Conservation (phyloP, 1,284 basidiomycete species). For the Apiotrichum sp. region DNA sequence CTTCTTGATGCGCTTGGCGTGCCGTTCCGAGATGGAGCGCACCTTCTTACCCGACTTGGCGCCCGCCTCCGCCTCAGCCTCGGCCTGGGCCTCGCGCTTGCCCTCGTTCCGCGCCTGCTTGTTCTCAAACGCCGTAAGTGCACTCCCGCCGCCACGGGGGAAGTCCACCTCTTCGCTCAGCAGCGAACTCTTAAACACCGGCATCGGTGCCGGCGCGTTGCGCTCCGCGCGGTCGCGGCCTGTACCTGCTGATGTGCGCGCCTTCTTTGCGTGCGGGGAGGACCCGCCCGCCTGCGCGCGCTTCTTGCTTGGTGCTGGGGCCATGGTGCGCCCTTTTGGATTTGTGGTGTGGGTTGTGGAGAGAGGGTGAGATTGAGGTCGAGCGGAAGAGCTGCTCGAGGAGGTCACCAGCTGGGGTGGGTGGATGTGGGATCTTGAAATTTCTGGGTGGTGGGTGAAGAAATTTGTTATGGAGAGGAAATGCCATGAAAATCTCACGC, state of each 20-base stretch:
- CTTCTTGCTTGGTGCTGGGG: slow-evolving; percentile 17
- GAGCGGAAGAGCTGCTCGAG: not conserved
- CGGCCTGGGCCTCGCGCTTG: slow-evolving; percentile 71
- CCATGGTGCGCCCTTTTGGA: slow-evolving; percentile 11
- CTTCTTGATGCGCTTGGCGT: slow-evolving; percentile 48
- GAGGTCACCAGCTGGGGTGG: too few species aligned
- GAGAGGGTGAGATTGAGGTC: not conserved
- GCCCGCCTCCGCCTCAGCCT: slow-evolving; percentile 39
- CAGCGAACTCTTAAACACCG: slow-evolving; percentile 47
- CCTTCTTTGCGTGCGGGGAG: slow-evolving; percentile 14
- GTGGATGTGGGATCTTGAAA: too few species aligned
- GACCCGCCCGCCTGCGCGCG: slow-evolving; percentile 10
- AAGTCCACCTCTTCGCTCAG: slow-evolving; percentile 80
- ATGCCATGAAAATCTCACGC: too few species aligned
- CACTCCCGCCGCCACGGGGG: slow-evolving; percentile 71
- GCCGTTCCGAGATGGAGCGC: slow-evolving; percentile 30
- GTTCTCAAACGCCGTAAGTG: slow-evolving; percentile 83
- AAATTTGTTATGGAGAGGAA: too few species aligned
- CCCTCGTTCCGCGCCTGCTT: slow-evolving; percentile 80
- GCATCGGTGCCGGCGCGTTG: slow-evolving; percentile 28
- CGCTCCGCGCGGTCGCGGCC: not conserved
- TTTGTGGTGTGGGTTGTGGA: not conserved
- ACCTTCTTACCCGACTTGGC: slow-evolving; percentile 45
- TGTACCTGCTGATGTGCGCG: slow-evolving; percentile 3
- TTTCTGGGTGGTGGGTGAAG: too few species aligned